Evolutionary conservation across 2,329 filamentous ascomycete species (phyloP), one percentile per base, ranked within the genome.

Genomic region (Xylaria sp.): DNA sequence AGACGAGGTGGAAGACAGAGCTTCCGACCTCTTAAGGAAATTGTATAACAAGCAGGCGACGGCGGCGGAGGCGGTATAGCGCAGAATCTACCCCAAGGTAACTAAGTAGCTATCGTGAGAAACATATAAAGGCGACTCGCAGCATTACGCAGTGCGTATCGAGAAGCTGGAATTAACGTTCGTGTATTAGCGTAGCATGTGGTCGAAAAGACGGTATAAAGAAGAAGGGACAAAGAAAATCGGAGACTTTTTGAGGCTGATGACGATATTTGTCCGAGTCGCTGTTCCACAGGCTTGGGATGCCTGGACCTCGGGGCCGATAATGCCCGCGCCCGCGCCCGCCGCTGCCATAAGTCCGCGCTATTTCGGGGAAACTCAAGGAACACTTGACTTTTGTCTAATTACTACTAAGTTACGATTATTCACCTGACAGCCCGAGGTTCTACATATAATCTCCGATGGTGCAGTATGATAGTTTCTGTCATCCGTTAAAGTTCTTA

Each of bases 1-100:
- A 35, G 23, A 66, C 48, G 67, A 64, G 67, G 69, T 58, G 58
- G 66, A 68, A 71, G 68, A 60, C 64, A 42, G 64, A 54, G 64
- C 70, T 62, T 68, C 67, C 69, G n/a, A 55, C 66, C 64, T 69
- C 66, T 37, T 12, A 23, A 35, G 27, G 23, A 9, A 48, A 18
- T 59, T 47, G 51, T 25, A 32, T 21, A 51, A 29, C 29, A 40
- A 29, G 37, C 48, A 40, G 25, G 48, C 21, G 5, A 32, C 29
- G 32, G 32, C 32, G 32, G 4, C 25, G 25, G n/a, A 10, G 37
- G 51, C 37, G 42, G 40, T 57, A 13, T 13, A 64, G 40, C 25
- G 58, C 32, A 54, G 40, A 35, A 18, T 69, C 44, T 10, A n/a
- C 27, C 10, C 27, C 10, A 35, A 35, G 10, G 32, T 35, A 35